Conservation (phyloP, 169 alveolate species). For the Eimeria maxima region DNA sequence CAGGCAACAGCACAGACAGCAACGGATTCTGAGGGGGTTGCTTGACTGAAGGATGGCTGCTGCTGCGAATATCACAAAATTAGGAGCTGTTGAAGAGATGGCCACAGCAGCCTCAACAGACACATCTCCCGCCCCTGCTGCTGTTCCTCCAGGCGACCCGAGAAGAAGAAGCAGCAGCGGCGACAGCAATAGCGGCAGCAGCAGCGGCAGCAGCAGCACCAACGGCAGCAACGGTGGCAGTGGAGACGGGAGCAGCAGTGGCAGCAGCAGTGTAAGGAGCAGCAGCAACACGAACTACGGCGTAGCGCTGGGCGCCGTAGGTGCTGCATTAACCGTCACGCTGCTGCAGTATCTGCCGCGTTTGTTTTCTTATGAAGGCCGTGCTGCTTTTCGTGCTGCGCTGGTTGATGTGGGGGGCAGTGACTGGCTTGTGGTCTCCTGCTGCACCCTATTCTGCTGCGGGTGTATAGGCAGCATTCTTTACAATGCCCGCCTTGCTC, state of each 20-base stretch:
- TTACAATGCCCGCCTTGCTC: constrained; percentile 43
- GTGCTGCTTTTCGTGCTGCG: constrained; percentile 11
- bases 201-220: constrained; percentile 13
- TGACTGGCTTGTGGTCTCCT: not conserved
- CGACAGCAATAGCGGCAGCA: not conserved
- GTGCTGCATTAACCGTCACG: constrained; percentile 18
- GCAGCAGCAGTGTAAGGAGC: constrained; percentile 5
- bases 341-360: constrained; percentile 42
- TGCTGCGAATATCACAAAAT: not conserved
- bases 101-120: constrained; percentile 13
- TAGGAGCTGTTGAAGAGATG: not conserved
- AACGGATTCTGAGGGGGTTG: not conserved
- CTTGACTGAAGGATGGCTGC: not conserved
- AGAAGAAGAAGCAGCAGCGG: too few relatives aligned
- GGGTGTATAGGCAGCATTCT: constrained; percentile 44
- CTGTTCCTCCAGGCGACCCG: constrained; percentile 22
- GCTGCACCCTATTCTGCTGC: constrained; percentile 23
- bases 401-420: not conserved
- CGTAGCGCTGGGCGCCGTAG: not conserved
- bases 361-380: constrained; percentile 10
- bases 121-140: not conserved
- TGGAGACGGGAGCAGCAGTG: not conserved
- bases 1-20: constrained; percentile 31
- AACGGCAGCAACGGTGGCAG: constrained; percentile 41
- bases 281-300: constrained; percentile 54